phyloP scores from a whole-genome alignment of 148 eudicot genomes.

The Hydrangea macrophylla region DNA sequence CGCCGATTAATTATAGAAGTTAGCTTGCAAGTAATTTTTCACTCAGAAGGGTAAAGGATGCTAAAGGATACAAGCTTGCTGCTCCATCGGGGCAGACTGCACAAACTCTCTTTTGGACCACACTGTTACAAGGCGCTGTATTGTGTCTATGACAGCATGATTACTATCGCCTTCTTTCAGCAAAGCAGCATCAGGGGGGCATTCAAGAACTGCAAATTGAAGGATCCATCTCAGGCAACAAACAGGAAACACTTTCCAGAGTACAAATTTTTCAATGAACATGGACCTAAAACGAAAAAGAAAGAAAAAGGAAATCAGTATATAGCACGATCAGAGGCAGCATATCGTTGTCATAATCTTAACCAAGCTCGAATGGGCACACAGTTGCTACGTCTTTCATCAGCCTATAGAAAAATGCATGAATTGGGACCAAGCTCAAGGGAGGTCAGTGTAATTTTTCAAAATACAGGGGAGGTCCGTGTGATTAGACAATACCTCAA shows the following conservation, averaged over 20 bases:
- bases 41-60: background rate
- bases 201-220: constrained; percentile 75
- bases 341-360: too few relatives aligned
- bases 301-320: constrained; percentile 7
- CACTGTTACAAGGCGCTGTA: constrained; percentile 52
- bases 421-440: too few relatives aligned
- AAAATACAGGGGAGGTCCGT: too few relatives aligned
- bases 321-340: background rate
- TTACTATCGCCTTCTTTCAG: constrained; percentile 36
- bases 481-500: too few relatives aligned
- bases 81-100: constrained; percentile 79
- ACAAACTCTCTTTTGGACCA: constrained; percentile 90
- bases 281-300: constrained; percentile 57
- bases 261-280: constrained; percentile 72
- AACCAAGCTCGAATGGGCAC: too few relatives aligned
- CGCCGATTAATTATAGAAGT: background rate
- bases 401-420: too few relatives aligned
- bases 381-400: too few relatives aligned
- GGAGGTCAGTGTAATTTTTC: too few relatives aligned
- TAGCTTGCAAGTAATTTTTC: background rate
- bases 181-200: constrained; percentile 45
- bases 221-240: constrained; percentile 92
- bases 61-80: constrained; percentile 88
- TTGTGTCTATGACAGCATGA: constrained; percentile 39
- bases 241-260: constrained; percentile 85